phyloP scores from a whole-genome alignment of 1,284 basidiomycete species.

The Puccinia brachypodii region DNA sequence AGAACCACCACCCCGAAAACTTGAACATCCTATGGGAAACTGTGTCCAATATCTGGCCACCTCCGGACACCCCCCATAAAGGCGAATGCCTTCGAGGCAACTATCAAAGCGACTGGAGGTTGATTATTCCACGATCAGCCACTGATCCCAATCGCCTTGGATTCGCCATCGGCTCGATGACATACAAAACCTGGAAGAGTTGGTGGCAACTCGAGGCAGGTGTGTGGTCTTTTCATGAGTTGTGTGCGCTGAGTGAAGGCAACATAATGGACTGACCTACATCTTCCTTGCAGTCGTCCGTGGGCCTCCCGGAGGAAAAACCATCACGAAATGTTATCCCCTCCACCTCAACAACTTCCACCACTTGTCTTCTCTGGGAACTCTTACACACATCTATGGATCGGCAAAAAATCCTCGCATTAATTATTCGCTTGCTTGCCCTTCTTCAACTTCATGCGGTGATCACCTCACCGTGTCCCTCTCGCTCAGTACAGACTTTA shows the following conservation, averaged over 20 bases:
- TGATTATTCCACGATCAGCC: constrained; percentile 4
- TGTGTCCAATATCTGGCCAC: neutral
- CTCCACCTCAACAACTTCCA: constrained; percentile 26
- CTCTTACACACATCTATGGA: constrained; percentile 8
- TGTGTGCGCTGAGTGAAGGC: neutral
- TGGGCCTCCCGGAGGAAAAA: neutral
- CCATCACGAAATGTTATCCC: constrained; percentile 24
- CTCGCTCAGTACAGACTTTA: neutral
- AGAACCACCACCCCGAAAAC: neutral
- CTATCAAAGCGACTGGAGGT: constrained; percentile 18
- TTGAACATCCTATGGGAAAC: constrained; percentile 32
- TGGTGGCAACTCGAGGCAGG: constrained; percentile 45
- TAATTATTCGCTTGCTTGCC: constrained; percentile 29
- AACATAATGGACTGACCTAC: neutral
- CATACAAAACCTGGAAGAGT: constrained; percentile 30
- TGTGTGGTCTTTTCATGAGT: neutral
- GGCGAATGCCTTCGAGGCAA: neutral
- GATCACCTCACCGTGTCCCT: constrained; percentile 17
- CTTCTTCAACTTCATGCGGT: constrained; percentile 21
- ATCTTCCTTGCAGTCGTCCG: constrained; percentile 28
- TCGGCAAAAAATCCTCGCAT: neutral
- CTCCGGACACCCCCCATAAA: neutral
- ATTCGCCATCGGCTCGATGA: constrained; percentile 23
- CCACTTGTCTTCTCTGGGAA: neutral
- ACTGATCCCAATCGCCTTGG: constrained; percentile 4